phyloP scores from a whole-genome alignment of 495 filamentous ascomycete species.

The Parachaetomium inaequale region DNA sequence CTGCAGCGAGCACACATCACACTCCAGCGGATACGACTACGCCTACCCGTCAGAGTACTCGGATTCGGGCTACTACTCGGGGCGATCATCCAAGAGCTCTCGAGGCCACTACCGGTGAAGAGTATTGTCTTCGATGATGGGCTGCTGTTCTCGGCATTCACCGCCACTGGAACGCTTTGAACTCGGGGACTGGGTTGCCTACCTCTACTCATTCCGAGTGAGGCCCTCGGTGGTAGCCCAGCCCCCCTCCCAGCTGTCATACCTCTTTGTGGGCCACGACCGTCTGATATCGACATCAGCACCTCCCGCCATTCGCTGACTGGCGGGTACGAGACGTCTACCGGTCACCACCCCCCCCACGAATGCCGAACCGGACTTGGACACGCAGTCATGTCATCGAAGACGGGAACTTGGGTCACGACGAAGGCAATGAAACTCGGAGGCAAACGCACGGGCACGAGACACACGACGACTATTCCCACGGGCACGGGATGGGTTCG shows the following conservation, averaged over 20 bases:
- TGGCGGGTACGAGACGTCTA: background rate
- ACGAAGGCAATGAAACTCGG: background rate
- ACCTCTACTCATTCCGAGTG: slow-evolving; percentile 50
- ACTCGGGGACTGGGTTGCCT: slow-evolving; percentile 45
- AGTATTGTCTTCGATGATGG: slow-evolving; percentile 52
- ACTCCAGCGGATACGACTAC: slow-evolving; percentile 25
- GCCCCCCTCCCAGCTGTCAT: slow-evolving; percentile 46
- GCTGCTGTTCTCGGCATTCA: slow-evolving; percentile 44
- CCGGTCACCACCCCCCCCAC: slow-evolving; percentile 12
- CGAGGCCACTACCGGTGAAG: slow-evolving; percentile 47
- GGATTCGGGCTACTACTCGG: slow-evolving; percentile 51
- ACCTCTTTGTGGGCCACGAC: slow-evolving; percentile 48
- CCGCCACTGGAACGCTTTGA: slow-evolving; percentile 44
- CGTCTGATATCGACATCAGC: slow-evolving; percentile 45
- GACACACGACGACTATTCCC: background rate
- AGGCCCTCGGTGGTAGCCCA: slow-evolving; percentile 41
- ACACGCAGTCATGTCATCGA: slow-evolving; percentile 31
- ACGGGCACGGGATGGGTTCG: background rate
- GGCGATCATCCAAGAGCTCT: slow-evolving; percentile 43
- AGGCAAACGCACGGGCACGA: background rate
- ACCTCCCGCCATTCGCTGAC: slow-evolving; percentile 32
- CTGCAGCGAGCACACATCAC: slow-evolving; percentile 50
- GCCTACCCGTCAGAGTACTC: slow-evolving; percentile 36
- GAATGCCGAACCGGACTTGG: slow-evolving; percentile 25
- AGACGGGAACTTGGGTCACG: slow-evolving; percentile 22